Conservation (phyloP, 1,139 yeast species). For the Saccharomyces hybrid region DNA sequence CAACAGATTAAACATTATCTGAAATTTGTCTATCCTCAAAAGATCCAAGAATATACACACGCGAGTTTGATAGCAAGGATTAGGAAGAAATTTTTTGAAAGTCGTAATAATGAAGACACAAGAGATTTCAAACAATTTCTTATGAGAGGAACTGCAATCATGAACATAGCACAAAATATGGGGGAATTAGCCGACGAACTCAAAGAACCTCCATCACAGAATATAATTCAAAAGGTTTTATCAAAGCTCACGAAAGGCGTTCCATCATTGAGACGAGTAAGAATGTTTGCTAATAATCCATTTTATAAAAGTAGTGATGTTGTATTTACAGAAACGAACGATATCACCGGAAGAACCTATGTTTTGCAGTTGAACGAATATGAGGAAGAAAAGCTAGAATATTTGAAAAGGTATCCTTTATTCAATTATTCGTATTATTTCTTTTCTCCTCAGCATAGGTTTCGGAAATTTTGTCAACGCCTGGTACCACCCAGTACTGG, state of each 20-base stretch:
- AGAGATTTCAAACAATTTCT: constrained; percentile 34
- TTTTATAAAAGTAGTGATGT: constrained; percentile 33
- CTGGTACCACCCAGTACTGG: constrained; percentile 70
- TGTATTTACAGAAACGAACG: constrained; percentile 26
- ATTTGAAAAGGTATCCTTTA: constrained; percentile 52
- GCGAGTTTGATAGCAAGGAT: constrained; percentile 29
- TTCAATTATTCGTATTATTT: constrained; percentile 62
- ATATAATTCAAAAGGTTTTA: constrained; percentile 3
- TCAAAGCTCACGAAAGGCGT: constrained; percentile 2
- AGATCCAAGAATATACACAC: constrained; percentile 30
- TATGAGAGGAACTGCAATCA: constrained; percentile 41
- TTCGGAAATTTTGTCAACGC: constrained; percentile 66
- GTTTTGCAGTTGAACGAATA: constrained; percentile 33
- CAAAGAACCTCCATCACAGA: constrained; percentile 2
- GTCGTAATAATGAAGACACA: constrained; percentile 16
- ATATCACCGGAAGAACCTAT: constrained; percentile 33
- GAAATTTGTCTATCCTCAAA: constrained; percentile 39
- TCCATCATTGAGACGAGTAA: constrained; percentile 8
- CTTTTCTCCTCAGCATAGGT: constrained; percentile 56
- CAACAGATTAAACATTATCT: constrained; percentile 73
- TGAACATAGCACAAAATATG: constrained; percentile 34
- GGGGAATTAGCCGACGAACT: constrained; percentile 26
- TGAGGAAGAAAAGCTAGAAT: constrained; percentile 45
- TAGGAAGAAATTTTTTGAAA: constrained; percentile 24
- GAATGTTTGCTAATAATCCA: constrained; percentile 31